Conservation (phyloP, 306 rosid genomes). For the Alnus rubra region DNA sequence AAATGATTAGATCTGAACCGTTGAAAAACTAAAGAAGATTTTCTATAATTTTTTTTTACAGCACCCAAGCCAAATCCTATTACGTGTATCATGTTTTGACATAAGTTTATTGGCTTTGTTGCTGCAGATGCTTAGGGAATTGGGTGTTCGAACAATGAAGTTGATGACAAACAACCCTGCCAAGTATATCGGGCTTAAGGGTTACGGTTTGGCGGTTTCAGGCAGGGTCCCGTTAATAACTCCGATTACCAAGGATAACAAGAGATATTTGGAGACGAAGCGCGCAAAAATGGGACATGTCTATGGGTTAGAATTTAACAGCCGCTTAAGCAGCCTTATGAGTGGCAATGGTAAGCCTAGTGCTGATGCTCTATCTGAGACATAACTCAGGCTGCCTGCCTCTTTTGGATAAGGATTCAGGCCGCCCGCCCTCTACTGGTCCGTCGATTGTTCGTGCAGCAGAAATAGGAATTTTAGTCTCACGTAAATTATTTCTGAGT, state of each 20-base stretch:
- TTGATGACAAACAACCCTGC: slow-evolving; percentile 90
- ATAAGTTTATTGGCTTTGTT: neutral
- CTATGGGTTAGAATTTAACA: slow-evolving; percentile 43
- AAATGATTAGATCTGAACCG: too few relatives aligned
- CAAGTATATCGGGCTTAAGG: slow-evolving; percentile 77
- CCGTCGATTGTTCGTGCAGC: neutral
- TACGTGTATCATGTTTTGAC: neutral
- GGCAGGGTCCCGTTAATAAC: slow-evolving; percentile 77
- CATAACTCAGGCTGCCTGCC: slow-evolving; percentile 16
- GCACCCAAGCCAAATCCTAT: too few relatives aligned
- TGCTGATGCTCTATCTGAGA: slow-evolving; percentile 31
- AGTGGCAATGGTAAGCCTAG: slow-evolving; percentile 35
- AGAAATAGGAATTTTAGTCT: neutral
- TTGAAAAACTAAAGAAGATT: too few relatives aligned
- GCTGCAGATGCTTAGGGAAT: slow-evolving; percentile 69
- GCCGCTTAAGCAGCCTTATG: slow-evolving; percentile 38
- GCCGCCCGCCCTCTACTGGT: neutral
- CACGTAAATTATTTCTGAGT: neutral
- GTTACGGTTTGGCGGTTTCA: slow-evolving; percentile 72
- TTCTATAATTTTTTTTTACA: too few relatives aligned
- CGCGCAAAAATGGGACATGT: slow-evolving; percentile 79
- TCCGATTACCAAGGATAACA: slow-evolving; percentile 72
- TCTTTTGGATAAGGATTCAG: too few relatives aligned
- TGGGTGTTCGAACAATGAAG: slow-evolving; percentile 83
- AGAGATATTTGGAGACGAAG: slow-evolving; percentile 71